Base-by-base conservation (phyloP, 2,329 filamentous ascomycete species). In the Ciborinia camelliae region DNA sequence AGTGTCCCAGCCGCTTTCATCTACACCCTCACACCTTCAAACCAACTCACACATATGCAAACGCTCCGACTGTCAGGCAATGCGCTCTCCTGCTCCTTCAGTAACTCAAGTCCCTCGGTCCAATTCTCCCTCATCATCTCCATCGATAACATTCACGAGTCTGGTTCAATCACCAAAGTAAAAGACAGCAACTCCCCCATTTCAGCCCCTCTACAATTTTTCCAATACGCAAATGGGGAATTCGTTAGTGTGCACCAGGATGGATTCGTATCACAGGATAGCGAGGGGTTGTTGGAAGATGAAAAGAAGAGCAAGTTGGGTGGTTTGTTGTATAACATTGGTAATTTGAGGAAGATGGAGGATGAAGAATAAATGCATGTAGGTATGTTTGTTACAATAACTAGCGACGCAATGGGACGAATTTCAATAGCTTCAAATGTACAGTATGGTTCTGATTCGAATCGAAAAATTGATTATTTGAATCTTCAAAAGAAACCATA, bases 1-100 rank as follows among this genome's bases (percentile, higher is more conserved):
- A 86, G 82, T 43, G 74, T 84, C 63, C 83, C 86, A 65, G 90
- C 82, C 48, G 77, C 96, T 10, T 87, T 94, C 75, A 78, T 84
- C 63, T 90, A 89, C 78, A 77, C 77, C n/a, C 79, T 90, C 7
- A 75, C 75, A n/a, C 67, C 74, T 1, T 75, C 83, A 57, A 82
- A 82, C 66, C 76, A 73, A 18, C 78, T 91, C 48, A 75, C 78
- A 10, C 78, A 83, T 67, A 75, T 76, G 9, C 77, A 81, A 53
- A 82, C 81, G 59, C 72, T 91, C 62, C 75, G 79, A 47, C 75
- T 91, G 5, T 79, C 81, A 2, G 89, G 89, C 9, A 92, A 90
- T 71, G 83, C 87, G 0, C 81, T 75, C 6, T 66, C 67, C 5
- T 35, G 74, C 10, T 48, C 67, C 23, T 48, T 61, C 14, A 63